These are phyloP conservation scores for Arxiozyma bovina DNA, from an alignment of 1,139 yeast species.

Conservation along the genomic window DNA sequence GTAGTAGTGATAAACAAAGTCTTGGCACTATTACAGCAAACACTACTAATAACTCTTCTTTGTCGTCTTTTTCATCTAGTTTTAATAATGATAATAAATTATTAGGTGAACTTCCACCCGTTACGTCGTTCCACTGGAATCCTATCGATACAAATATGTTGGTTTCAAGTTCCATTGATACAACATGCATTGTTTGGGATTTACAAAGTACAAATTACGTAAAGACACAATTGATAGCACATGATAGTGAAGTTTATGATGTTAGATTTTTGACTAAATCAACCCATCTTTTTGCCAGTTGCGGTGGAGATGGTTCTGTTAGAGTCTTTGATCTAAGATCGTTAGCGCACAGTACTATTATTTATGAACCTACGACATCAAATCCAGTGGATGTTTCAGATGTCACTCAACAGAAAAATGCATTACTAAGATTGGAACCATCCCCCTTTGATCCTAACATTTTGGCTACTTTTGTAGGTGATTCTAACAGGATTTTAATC, in stretches of 20 bases:
- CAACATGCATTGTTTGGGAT: constrained; percentile 97
- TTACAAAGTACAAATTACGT: constrained; percentile 57
- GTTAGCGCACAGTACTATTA: constrained; percentile 87
- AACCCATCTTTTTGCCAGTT: constrained; percentile 77
- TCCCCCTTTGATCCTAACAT: constrained; percentile 73
- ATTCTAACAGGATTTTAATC: constrained; percentile 56
- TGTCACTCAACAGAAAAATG: constrained; percentile 8
- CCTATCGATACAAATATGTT: constrained; percentile 56
- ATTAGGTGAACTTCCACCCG: constrained; percentile 51
- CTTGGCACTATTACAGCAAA: not conserved
- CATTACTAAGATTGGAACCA: constrained; percentile 60
- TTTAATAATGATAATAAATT: constrained; percentile 6
- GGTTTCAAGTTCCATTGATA: constrained; percentile 84
- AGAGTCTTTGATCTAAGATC: constrained; percentile 84
- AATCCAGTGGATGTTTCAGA: constrained; percentile 1
- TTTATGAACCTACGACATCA: constrained; percentile 54
- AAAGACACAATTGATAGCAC: constrained; percentile 90
- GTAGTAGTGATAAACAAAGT: not conserved
- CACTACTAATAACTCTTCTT: not conserved
- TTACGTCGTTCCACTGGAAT: constrained; percentile 94
- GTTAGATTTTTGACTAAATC: constrained; percentile 74
- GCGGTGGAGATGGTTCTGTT: constrained; percentile 93
- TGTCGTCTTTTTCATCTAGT: not conserved
- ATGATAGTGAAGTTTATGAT: constrained; percentile 90
- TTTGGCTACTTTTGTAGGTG: constrained; percentile 72